Evolutionary conservation across 176 grass and related monocot genomes (phyloP).

Genomic region (Elaeis guineensis): DNA sequence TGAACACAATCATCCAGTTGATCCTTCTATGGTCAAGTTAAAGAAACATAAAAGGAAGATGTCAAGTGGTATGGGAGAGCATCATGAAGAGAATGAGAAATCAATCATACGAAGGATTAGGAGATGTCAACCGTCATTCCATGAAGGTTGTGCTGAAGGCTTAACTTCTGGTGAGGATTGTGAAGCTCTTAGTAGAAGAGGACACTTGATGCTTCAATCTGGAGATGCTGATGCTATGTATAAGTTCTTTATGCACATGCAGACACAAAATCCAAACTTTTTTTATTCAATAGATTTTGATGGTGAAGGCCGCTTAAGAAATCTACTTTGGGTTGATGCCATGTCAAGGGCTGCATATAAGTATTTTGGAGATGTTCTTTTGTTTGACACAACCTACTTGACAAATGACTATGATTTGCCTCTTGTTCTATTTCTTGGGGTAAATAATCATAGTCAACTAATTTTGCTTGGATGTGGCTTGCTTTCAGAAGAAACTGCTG

Average conservation of each 20-base stretch:
- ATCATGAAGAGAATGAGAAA: not conserved
- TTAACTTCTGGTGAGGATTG: not conserved
- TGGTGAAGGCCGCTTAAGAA: slow-evolving; percentile 16
- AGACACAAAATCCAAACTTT: slow-evolving; percentile 32
- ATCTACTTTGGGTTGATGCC: slow-evolving; percentile 29
- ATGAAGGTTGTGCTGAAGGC: too few species aligned
- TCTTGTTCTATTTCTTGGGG: slow-evolving; percentile 25
- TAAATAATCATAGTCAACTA: slow-evolving; percentile 33
- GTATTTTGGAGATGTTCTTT: slow-evolving; percentile 29
- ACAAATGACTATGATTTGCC: slow-evolving; percentile 2
- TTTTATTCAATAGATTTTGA: slow-evolving; percentile 24
- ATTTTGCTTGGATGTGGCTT: slow-evolving; percentile 26
- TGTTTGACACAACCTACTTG: slow-evolving; percentile 20
- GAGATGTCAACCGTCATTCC: too few species aligned
- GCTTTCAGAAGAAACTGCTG: slow-evolving; percentile 12
- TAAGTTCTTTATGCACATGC: slow-evolving; percentile 19
- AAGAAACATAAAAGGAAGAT: too few species aligned
- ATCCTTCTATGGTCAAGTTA: not conserved
- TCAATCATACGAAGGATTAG: too few species aligned
- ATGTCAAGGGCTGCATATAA: slow-evolving; percentile 23
- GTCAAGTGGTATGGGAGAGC: not conserved
- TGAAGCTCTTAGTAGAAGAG: not conserved
- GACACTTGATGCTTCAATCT: slow-evolving; percentile 5
- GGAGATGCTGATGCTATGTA: slow-evolving; percentile 23
- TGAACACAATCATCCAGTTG: slow-evolving; percentile 15